Percentiles rank a stretch among this genome's conserved stretches.
Evolutionary conservation across 2,329 filamentous ascomycete genomes (phyloP).

Genomic region (Verticillium klebahnii): DNA sequence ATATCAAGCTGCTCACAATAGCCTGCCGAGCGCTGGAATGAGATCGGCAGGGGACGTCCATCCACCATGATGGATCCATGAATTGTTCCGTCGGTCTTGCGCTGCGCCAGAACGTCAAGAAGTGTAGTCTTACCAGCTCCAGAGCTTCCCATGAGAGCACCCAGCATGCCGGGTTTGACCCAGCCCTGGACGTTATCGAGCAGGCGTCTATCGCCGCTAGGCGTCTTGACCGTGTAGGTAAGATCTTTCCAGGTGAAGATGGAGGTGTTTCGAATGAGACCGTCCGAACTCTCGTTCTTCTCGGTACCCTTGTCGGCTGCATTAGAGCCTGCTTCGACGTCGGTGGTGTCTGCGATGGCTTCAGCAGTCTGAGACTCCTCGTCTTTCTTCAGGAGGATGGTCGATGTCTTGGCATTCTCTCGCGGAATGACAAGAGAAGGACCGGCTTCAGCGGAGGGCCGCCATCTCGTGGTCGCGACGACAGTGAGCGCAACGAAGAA

Average conservation of each 20-base stretch:
- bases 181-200: slow-evolving; percentile 78
- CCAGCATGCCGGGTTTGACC: slow-evolving; percentile 75
- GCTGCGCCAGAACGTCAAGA: slow-evolving; percentile 74
- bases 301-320: slow-evolving; percentile 11
- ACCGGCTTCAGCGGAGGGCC: slow-evolving; percentile 44
- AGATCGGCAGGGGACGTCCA: slow-evolving; percentile 60
- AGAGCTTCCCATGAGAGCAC: slow-evolving; percentile 75
- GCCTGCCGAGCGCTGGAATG: slow-evolving; percentile 74
- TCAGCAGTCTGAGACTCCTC: slow-evolving; percentile 40
- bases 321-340: slow-evolving; percentile 40
- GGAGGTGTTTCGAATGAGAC: slow-evolving; percentile 57
- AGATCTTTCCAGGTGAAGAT: slow-evolving; percentile 74
- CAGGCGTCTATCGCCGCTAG: slow-evolving; percentile 59
- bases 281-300: slow-evolving; percentile 17
- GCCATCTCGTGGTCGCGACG: slow-evolving; percentile 52
- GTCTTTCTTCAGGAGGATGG: slow-evolving; percentile 29
- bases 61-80: slow-evolving; percentile 72
- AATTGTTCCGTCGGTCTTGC: slow-evolving; percentile 74
- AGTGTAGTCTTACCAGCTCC: slow-evolving; percentile 85
- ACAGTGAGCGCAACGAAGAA: slow-evolving; percentile 57
- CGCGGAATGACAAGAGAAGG: slow-evolving; percentile 57
- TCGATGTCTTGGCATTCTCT: slow-evolving; percentile 42
- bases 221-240: slow-evolving; percentile 62
- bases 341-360: slow-evolving; percentile 31
- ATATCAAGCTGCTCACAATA: slow-evolving; percentile 82